These are phyloP conservation scores for Alternaria tenuissima DNA, from an alignment of 2,329 filamentous ascomycete species.

Conservation along the genomic window DNA sequence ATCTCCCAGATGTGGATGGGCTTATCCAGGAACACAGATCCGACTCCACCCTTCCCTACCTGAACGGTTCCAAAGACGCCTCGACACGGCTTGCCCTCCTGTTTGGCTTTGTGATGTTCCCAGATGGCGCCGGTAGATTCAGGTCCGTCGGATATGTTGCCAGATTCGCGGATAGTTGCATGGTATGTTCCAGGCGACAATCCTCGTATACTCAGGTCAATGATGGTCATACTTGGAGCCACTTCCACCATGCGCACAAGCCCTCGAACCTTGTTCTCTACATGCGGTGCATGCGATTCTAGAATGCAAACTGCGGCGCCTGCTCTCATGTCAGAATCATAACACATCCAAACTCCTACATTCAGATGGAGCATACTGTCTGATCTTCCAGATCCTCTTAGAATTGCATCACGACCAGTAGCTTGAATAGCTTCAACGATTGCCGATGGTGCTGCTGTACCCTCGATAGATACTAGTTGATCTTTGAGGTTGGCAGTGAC, in stretches of 20 bases:
- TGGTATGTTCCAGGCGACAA: constrained; percentile 81
- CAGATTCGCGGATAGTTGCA: constrained; percentile 84
- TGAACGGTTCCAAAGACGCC: constrained; percentile 78
- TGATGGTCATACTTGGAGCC: constrained; percentile 75
- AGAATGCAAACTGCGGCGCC: constrained; percentile 93
- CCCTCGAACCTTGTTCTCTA: constrained; percentile 77
- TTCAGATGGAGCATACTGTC: constrained; percentile 70
- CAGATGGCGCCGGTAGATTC: constrained; percentile 84
- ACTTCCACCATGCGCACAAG: constrained; percentile 95
- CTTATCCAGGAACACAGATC: constrained; percentile 81
- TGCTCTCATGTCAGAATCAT: constrained; percentile 34
- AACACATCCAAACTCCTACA: constrained; percentile 4
- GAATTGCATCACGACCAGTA: constrained; percentile 91
- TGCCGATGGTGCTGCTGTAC: constrained; percentile 87
- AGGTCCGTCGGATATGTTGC: constrained; percentile 86
- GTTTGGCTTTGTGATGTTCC: constrained; percentile 61
- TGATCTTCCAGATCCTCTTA: constrained; percentile 85
- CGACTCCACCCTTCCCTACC: constrained; percentile 78
- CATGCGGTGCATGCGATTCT: constrained; percentile 75
- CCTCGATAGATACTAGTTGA: constrained; percentile 84
- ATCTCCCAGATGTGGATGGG: constrained; percentile 93
- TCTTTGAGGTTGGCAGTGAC: constrained; percentile 83
- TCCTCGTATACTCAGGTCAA: constrained; percentile 88
- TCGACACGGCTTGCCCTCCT: constrained; percentile 59
- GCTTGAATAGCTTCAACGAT: constrained; percentile 89